Evolutionary conservation across 805 yeast species (phyloP), one percentile per base, ranked within the genome.

Genomic region (Candida nanaspora): DNA sequence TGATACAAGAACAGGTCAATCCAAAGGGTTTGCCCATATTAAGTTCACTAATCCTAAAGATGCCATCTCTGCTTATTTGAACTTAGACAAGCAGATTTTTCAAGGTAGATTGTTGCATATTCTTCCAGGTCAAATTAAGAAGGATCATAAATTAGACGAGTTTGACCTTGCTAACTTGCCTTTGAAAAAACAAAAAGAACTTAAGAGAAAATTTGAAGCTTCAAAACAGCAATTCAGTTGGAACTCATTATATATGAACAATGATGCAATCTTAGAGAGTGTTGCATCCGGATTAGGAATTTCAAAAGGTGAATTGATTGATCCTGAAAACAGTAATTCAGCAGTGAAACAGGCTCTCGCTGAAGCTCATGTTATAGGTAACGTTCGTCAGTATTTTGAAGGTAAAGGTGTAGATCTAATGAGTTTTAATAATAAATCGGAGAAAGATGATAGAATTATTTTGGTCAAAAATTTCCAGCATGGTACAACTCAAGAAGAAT

Each of bases 311-410:
- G 86, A 87, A 42, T 71, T 93, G 54, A 75, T 93, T 45, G 94
- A 93, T 59, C 91, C 96, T 1, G 84, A 86, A 51, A 86, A 80
- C 48, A 74, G 95, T 7, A 80, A 72, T 44, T 83, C 95, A 39
- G 97, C 96, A 1, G 98, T 93, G 13, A 86, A 89, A 57, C 98
- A 89, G 62, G 98, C 98, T 0, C 72, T 93, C 47, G 98, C 98
- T 0, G 98, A 93, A 65, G 94, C 97, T 2, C 93, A 88, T 55
- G 96, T 89, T 15, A 81, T 93, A 53, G 93, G 89, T 35, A 93
- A 83, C 60, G 95, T 93, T 11, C 76, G 96, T 55, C 77, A 78
- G 50, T 93, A 80, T 62, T 93, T 93, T 61, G 95, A 87, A 59
- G 62, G 68, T 20, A 82, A 82, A 56, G 95, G 95, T 28, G 86